These are phyloP conservation scores for Ilex paraguariensis DNA, from an alignment of 305 asterid species.

Conservation along the genomic window DNA sequence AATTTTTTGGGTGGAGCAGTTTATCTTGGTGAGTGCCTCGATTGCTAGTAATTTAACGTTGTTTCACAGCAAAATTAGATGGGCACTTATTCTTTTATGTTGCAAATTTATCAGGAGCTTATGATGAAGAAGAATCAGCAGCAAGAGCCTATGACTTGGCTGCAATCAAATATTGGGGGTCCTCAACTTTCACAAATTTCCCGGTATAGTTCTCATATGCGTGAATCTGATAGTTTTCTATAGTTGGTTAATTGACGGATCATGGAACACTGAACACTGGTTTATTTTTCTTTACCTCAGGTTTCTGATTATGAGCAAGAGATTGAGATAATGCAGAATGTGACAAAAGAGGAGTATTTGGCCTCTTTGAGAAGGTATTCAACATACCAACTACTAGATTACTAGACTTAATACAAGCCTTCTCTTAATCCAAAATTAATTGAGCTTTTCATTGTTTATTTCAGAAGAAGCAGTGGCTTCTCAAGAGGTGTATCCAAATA, in stretches of 20 bases:
- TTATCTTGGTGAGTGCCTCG: background rate
- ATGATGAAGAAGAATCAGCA: conserved; percentile 72
- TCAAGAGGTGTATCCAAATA: conserved; percentile 4
- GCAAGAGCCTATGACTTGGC: conserved; percentile 75
- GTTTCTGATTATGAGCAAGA: background rate
- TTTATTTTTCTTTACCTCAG: background rate
- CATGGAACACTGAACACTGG: background rate
- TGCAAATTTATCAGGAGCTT: conserved; percentile 37
- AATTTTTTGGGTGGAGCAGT: background rate
- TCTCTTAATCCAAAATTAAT: background rate
- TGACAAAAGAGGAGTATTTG: conserved; percentile 1
- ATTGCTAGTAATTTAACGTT: background rate
- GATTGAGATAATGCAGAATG: conserved; percentile 2
- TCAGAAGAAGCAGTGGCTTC: conserved; percentile 1
- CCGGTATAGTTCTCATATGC: conserved; percentile 22
- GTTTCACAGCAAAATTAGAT: background rate
- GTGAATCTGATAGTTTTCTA: background rate
- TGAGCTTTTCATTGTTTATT: background rate
- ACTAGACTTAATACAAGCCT: background rate
- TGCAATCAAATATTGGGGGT: conserved; percentile 74
- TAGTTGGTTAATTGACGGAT: background rate
- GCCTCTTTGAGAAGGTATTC: conserved; percentile 1
- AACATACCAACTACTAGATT: background rate
- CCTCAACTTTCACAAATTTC: conserved; percentile 56
- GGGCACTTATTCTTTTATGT: background rate